Conservation (phyloP, 352 stramenopile genomes). For the Blastocystis sp. region DNA sequence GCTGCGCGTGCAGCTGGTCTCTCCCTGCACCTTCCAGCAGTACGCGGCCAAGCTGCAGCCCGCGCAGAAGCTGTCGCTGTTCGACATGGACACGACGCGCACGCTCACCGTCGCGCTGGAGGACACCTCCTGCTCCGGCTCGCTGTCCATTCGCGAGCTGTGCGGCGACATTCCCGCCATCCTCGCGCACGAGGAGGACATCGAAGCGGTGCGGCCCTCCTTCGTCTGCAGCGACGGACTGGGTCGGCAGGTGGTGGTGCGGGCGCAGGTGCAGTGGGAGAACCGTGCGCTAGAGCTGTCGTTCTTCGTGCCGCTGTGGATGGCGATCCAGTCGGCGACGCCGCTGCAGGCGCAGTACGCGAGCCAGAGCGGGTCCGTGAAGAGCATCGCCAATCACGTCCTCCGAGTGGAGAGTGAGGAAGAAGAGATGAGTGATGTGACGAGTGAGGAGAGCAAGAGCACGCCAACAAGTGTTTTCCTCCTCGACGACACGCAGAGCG, state of each 20-base stretch:
- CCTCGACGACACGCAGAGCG: not conserved
- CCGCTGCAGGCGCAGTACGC: not conserved
- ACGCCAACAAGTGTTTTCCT: not conserved
- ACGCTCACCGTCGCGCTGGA: not conserved
- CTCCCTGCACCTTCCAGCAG: not conserved
- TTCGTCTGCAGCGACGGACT: not conserved
- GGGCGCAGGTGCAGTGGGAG: not conserved
- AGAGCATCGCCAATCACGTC: not conserved
- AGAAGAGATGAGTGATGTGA: not conserved
- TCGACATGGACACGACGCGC: not conserved
- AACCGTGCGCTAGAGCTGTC: not conserved
- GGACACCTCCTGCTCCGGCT: not conserved
- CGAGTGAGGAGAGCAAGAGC: not conserved
- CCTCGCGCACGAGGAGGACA: not conserved
- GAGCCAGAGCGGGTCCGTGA: not conserved
- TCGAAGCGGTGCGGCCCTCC: not conserved
- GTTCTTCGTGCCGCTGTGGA: not conserved
- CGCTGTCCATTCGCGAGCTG: not conserved
- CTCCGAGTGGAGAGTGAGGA: not conserved
- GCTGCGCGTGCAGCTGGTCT: not conserved
- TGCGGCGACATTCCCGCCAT: not conserved
- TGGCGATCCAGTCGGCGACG: not conserved
- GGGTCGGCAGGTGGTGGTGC: not conserved
- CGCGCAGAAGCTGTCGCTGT: not conserved
- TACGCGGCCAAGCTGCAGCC: not conserved